These are phyloP conservation scores for Pythium brachiatum DNA, from an alignment of 352 stramenopile genomes.

Conservation along the genomic window DNA sequence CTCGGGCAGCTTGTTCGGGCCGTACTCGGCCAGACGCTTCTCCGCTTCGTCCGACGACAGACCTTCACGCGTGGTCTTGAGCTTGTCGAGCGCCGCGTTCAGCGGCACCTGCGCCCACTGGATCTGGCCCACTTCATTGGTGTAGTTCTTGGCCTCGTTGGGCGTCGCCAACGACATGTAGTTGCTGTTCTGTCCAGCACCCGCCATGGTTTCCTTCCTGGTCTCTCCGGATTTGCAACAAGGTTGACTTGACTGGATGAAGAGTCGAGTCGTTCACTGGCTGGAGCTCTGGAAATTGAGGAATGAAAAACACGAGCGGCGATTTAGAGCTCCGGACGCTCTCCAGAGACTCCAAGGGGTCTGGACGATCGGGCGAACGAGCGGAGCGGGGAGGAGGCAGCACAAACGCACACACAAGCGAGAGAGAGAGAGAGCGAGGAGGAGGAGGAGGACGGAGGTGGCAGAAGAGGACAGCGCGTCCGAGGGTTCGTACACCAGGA, in stretches of 20 bases:
- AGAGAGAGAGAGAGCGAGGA: neutral
- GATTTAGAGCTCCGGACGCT: neutral
- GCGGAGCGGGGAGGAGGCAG: neutral
- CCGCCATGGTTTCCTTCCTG: constrained; percentile 46
- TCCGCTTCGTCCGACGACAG: constrained; percentile 74
- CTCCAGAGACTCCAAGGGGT: neutral
- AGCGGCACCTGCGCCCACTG: constrained; percentile 72
- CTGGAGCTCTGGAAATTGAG: constrained; percentile 58
- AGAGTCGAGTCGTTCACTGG: constrained; percentile 9
- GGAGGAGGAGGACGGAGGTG: neutral
- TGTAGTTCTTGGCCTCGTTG: constrained; percentile 79
- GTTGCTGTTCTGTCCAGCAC: constrained; percentile 39
- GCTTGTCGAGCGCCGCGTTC: constrained; percentile 81
- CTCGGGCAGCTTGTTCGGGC: constrained; percentile 80
- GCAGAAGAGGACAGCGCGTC: constrained; percentile 6
- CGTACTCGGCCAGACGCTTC: constrained; percentile 70
- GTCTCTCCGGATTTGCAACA: constrained; percentile 14
- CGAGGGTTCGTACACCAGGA: constrained; percentile 2
- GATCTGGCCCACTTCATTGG: constrained; percentile 71
- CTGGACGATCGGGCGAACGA: neutral
- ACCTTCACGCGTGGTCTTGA: constrained; percentile 67
- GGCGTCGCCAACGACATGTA: constrained; percentile 80
- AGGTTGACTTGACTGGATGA: constrained; percentile 7
- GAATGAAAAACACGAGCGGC: constrained; percentile 36
- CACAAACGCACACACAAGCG: neutral